Evolutionary conservation across 2,329 filamentous ascomycete species (phyloP).

Genomic region (Penicillium sp.): DNA sequence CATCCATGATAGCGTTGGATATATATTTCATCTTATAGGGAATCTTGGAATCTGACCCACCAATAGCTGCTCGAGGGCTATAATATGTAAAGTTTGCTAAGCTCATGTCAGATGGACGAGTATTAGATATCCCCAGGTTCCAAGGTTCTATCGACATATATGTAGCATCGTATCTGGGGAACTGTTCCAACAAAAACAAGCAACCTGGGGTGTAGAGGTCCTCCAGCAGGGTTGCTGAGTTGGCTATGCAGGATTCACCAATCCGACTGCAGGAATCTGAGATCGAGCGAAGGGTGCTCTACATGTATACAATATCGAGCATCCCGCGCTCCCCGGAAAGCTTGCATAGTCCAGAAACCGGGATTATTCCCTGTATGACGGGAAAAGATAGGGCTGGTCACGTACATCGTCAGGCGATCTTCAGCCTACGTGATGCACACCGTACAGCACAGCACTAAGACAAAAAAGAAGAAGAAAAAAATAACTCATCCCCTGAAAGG

Average conservation of each 20-base stretch:
- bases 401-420: constrained; percentile 14
- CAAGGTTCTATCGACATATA: neutral
- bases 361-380: constrained; percentile 14
- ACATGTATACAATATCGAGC: neutral
- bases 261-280: neutral
- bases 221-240: neutral
- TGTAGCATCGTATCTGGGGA: neutral
- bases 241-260: neutral
- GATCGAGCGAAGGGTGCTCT: neutral
- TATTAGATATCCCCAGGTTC: neutral
- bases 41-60: too few species aligned
- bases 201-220: constrained; percentile 9
- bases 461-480: neutral
- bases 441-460: too few species aligned
- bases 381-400: neutral
- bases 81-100: too few species aligned
- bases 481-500: neutral
- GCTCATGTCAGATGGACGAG: too few species aligned
- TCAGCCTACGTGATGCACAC: neutral
- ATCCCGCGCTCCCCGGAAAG: constrained; percentile 2
- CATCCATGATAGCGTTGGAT: too few species aligned
- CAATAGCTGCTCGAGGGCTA: too few species aligned
- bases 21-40: too few species aligned
- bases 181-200: neutral
- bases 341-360: constrained; percentile 5